Conservation (phyloP, 495 filamentous ascomycete genomes). For the Podospora sp. region DNA sequence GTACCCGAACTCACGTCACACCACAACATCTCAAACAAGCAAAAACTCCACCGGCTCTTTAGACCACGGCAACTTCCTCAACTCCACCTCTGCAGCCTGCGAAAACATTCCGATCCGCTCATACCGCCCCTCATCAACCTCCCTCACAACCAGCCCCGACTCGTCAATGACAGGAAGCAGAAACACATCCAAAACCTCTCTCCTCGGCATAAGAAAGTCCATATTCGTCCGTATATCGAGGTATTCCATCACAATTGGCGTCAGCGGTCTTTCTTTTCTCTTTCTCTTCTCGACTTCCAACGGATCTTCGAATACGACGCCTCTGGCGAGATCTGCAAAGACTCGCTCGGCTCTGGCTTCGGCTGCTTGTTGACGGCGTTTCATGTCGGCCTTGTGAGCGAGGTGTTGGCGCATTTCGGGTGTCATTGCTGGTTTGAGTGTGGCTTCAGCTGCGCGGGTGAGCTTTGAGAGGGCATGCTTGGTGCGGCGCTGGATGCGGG, state of each 20-base stretch:
- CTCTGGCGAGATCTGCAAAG: slow-evolving; percentile 9
- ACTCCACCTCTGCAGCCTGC: not conserved
- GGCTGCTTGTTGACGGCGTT: not conserved
- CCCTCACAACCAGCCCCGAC: not conserved
- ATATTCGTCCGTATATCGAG: not conserved
- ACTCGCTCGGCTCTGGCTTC: slow-evolving; percentile 2
- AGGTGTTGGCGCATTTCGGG: too few species aligned
- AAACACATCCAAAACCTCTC: not conserved
- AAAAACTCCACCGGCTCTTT: not conserved
- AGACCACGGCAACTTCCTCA: not conserved
- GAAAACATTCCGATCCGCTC: slow-evolving; percentile 3
- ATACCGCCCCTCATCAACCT: not conserved
- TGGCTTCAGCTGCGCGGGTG: not conserved
- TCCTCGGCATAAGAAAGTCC: not conserved
- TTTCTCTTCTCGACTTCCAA: not conserved
- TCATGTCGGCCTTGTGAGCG: not conserved
- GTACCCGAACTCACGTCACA: too few species aligned
- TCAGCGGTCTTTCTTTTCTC: not conserved
- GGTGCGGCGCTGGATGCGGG: too few species aligned
- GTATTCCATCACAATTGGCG: not conserved
- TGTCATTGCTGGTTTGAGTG: not conserved
- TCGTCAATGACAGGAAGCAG: not conserved
- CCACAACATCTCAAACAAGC: slow-evolving; percentile 16
- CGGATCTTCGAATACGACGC: slow-evolving; percentile 8
- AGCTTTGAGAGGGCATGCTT: too few species aligned